phyloP scores from a whole-genome alignment of 2,329 filamentous ascomycete genomes.

The Penicillium sumatraense region DNA sequence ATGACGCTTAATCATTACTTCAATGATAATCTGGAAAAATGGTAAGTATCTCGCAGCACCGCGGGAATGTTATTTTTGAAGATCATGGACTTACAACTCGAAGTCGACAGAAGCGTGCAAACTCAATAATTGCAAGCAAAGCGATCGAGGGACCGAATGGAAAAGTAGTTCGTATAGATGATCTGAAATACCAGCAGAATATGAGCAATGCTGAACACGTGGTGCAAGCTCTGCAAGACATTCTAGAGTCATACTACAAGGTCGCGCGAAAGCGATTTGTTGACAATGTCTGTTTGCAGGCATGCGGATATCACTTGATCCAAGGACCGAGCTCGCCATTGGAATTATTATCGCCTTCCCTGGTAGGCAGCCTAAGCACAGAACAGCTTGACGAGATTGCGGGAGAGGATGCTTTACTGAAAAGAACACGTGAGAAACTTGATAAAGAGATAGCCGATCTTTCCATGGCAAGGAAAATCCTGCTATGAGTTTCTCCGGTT shows the following conservation, averaged over 20 bases:
- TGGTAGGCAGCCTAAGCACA: conserved; percentile 53
- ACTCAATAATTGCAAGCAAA: neutral
- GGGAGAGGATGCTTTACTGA: conserved; percentile 55
- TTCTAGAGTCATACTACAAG: conserved; percentile 63
- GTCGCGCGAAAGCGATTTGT: conserved; percentile 66
- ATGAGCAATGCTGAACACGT: neutral
- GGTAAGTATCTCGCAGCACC: neutral
- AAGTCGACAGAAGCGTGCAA: neutral
- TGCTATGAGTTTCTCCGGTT: no score
- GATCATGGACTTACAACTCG: no score
- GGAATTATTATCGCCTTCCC: conserved; percentile 56
- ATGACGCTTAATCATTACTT: neutral
- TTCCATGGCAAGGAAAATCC: no score
- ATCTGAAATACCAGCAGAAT: neutral
- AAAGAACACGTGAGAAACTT: no score
- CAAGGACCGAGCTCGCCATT: conserved; percentile 51
- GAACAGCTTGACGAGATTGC: conserved; percentile 61
- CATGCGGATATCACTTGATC: conserved; percentile 59
- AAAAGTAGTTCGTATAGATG: neutral
- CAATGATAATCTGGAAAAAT: neutral
- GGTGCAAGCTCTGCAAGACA: neutral
- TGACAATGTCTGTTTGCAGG: conserved; percentile 66
- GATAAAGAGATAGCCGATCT: no score
- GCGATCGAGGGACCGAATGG: neutral
- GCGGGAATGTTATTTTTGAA: no score